Base-by-base conservation (phyloP, 1,284 basidiomycete species). In the Cutaneotrichosporon sp. region DNA sequence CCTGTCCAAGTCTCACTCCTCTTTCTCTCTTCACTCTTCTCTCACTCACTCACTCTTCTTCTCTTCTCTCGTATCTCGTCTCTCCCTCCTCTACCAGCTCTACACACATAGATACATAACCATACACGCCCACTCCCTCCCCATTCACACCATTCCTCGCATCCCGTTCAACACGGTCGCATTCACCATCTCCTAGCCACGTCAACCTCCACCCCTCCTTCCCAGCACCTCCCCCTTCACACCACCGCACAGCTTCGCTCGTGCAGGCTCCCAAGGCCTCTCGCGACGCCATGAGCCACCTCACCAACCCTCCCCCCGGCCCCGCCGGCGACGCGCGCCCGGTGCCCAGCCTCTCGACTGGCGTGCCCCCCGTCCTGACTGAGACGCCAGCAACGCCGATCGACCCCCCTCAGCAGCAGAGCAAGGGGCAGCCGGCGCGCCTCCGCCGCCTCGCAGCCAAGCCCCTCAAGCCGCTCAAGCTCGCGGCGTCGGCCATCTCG, bases 391-490 rank as follows among this genome's bases (percentile, higher is more conserved):
- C 51, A 0, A 53, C 51, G 7, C 51, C 51, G 3, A 53, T 53
- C 13, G 51, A 53, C 4, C 55, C 54, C 20, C 42, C 31, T 13
- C 33, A 34, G 20, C 10, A n/a, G 24, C 20, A 18, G 27, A 14
- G n/a, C 54, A 33, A 33, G 34, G 4, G 25, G 25, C 34, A 31
- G 24, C 54, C 29, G 2, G 29, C 58, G 13, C 63, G 67, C 25
- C 59, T 73, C 36, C 65, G 64, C 22, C 64, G 71, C 31, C 66
- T 76, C 9, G 74, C 74, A 2, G 63, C 70, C 3, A 75, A 74
- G 62, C 75, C 75, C 2, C 74, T 78, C 25, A 76, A 74, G 65
- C 75, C 76, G 2, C 73, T 78, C 66, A 78, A 74, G 65, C 68
- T 78, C 33, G 76, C 75, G 3, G 74, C 73, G 38, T 73, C 70